Evolutionary conservation across 306 rosid species (phyloP).

Genomic region (Dryas alaskensis): DNA sequence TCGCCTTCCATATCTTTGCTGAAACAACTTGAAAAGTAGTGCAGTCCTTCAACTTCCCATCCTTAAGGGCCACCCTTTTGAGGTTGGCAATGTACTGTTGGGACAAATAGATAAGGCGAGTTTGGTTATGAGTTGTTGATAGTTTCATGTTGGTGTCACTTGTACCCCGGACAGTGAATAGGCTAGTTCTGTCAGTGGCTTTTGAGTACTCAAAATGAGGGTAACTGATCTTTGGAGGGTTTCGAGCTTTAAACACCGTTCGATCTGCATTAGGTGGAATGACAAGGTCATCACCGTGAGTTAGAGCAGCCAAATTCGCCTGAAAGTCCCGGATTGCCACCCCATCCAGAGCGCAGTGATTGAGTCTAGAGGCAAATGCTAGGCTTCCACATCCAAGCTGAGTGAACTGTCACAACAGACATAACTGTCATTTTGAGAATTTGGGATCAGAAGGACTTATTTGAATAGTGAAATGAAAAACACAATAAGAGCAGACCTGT

Average conservation of each 20-base stretch:
- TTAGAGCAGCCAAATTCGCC: conserved; percentile 47
- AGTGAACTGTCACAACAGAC: conserved; percentile 38
- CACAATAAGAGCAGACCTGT: conserved; percentile 29
- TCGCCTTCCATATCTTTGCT: conserved; percentile 53
- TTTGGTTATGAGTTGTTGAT: conserved; percentile 11
- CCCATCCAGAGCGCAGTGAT: conserved; percentile 56
- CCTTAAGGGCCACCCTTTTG: conserved; percentile 29
- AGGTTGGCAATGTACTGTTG: conserved; percentile 30
- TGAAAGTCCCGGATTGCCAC: conserved; percentile 40
- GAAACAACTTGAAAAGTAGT: conserved; percentile 48
- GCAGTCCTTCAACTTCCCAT: conserved; percentile 19
- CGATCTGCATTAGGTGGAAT: conserved; percentile 40
- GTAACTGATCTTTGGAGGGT: conserved; percentile 41
- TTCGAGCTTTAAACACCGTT: conserved; percentile 42
- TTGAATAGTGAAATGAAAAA: not conserved
- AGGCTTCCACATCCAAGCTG: conserved; percentile 58
- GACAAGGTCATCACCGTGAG: conserved; percentile 29
- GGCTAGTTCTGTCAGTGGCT: not conserved
- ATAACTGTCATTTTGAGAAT: not conserved
- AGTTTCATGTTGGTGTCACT: not conserved
- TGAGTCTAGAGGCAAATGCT: conserved; percentile 48
- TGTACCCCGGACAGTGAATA: conserved; percentile 31
- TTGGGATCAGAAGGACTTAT: no score
- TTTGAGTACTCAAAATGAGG: conserved; percentile 55
- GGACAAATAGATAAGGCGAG: conserved; percentile 29